Evolutionary conservation across 176 grass and related monocot genomes (phyloP).

Genomic region (Cenchrus fungigraminus): DNA sequence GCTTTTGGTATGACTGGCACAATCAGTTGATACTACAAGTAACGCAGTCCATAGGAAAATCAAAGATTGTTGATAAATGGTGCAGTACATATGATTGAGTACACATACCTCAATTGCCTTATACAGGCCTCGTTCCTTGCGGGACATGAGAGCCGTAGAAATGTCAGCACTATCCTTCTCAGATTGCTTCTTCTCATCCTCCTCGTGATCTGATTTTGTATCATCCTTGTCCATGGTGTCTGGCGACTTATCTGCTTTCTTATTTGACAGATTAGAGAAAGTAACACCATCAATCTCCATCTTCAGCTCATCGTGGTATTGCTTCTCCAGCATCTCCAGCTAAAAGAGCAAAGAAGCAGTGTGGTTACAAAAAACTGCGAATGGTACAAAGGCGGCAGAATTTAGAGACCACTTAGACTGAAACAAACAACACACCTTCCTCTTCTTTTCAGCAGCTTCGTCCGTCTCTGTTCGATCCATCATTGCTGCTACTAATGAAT

Average conservation of each 20-base stretch:
- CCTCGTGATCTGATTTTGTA: constrained; percentile 11
- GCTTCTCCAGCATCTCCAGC: constrained; percentile 81
- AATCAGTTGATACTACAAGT: constrained; percentile 1
- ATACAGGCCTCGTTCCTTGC: constrained; percentile 64
- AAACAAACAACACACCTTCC: constrained; percentile 50
- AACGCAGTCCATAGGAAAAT: not conserved
- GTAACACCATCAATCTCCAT: constrained; percentile 67
- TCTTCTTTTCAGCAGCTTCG: constrained; percentile 75
- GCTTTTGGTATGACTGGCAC: not conserved
- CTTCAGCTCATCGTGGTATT: constrained; percentile 93
- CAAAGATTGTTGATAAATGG: not conserved
- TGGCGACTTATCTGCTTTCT: constrained; percentile 44
- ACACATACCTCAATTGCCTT: constrained; percentile 76
- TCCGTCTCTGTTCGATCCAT: constrained; percentile 67
- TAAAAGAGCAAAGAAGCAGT: constrained; percentile 45
- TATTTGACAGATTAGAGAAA: constrained; percentile 66
- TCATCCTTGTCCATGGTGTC: constrained; percentile 48
- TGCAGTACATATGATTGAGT: not conserved
- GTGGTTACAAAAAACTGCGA: not conserved
- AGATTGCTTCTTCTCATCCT: constrained; percentile 47
- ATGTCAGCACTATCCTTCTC: constrained; percentile 44
- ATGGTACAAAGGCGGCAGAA: not conserved
- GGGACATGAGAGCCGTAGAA: constrained; percentile 63
- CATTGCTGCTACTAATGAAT: constrained; percentile 63
- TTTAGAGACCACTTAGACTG: not conserved